A percentile compares a stretch with the other conserved stretches of the same genome.
phyloP scores from a whole-genome alignment of 306 rosid species.

The Trichosanthes truncata region DNA sequence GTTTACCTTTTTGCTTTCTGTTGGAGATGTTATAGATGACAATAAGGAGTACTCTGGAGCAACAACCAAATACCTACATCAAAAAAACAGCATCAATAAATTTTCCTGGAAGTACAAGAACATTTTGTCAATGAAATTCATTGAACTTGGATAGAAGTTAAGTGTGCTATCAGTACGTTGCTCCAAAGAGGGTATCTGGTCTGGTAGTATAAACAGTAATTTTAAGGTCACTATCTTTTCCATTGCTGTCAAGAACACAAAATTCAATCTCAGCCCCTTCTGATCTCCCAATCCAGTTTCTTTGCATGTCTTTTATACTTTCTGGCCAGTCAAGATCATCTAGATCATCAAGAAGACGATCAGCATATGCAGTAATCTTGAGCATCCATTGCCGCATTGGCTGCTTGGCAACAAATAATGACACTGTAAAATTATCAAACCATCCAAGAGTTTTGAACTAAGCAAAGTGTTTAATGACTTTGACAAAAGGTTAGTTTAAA shows the following conservation, averaged over 20 bases:
- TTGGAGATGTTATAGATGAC: constrained; percentile 39
- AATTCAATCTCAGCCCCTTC: constrained; percentile 96
- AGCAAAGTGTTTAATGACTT: constrained; percentile 16
- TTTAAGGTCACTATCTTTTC: constrained; percentile 50
- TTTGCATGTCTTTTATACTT: constrained; percentile 95
- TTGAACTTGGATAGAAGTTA: constrained; percentile 17
- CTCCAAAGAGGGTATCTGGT: constrained; percentile 96
- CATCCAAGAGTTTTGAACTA: constrained; percentile 37
- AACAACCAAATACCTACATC: constrained; percentile 72
- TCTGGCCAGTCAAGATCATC: constrained; percentile 96
- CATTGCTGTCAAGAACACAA: constrained; percentile 54
- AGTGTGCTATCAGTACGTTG: constrained; percentile 61
- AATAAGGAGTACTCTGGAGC: constrained; percentile 87
- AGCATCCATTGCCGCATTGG: constrained; percentile 99
- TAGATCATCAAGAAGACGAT: constrained; percentile 91
- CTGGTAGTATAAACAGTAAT: constrained; percentile 81
- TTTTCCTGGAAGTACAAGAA: neutral
- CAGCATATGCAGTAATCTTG: constrained; percentile 97
- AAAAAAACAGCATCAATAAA: constrained; percentile 18
- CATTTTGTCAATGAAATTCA: constrained; percentile 10
- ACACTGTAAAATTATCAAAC: constrained; percentile 73
- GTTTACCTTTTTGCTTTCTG: constrained; percentile 52
- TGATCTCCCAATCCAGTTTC: constrained; percentile 97
- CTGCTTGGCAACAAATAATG: constrained; percentile 94
- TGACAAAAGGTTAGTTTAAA: constrained; percentile 6